phyloP scores from a whole-genome alignment of 495 filamentous ascomycete species.

The Xylaria scruposa region DNA sequence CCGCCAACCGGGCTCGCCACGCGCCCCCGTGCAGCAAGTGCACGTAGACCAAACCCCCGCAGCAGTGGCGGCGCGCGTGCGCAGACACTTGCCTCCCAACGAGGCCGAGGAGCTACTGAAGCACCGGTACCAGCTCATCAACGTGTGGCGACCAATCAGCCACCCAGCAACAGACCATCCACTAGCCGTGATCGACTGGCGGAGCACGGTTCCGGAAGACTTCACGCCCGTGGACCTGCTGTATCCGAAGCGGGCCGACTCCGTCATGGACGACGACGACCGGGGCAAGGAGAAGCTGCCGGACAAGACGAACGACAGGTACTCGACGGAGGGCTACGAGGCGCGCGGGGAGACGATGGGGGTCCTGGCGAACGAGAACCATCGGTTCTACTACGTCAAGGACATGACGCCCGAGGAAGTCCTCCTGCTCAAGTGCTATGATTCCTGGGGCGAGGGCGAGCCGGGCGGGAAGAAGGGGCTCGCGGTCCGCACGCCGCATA shows the following conservation, averaged over 20 bases:
- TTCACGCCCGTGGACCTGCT: constrained; percentile 72
- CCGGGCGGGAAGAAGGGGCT: constrained; percentile 52
- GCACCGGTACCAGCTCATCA: constrained; percentile 75
- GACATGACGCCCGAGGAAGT: constrained; percentile 80
- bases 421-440: constrained; percentile 83
- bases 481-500: constrained; percentile 78
- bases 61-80: constrained; percentile 68
- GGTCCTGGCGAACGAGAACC: constrained; percentile 62
- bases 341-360: constrained; percentile 45
- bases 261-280: constrained; percentile 37
- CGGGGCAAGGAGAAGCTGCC: constrained; percentile 47
- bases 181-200: constrained; percentile 72
- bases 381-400: constrained; percentile 81
- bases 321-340: constrained; percentile 50
- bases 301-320: constrained; percentile 39
- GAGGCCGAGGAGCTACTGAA: constrained; percentile 63
- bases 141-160: constrained; percentile 80
- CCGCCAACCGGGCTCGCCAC: constrained; percentile 53
- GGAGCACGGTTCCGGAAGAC: constrained; percentile 66
- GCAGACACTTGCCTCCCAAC: constrained; percentile 62
- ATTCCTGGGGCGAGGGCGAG: constrained; percentile 65
- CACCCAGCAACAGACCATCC: constrained; percentile 72
- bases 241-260: constrained; percentile 66
- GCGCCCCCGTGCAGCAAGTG: constrained; percentile 72
- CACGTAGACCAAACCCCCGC: constrained; percentile 83